These are phyloP conservation scores for Yamadazyma paraphyllophila DNA, from an alignment of 805 yeast species.

Conservation along the genomic window DNA sequence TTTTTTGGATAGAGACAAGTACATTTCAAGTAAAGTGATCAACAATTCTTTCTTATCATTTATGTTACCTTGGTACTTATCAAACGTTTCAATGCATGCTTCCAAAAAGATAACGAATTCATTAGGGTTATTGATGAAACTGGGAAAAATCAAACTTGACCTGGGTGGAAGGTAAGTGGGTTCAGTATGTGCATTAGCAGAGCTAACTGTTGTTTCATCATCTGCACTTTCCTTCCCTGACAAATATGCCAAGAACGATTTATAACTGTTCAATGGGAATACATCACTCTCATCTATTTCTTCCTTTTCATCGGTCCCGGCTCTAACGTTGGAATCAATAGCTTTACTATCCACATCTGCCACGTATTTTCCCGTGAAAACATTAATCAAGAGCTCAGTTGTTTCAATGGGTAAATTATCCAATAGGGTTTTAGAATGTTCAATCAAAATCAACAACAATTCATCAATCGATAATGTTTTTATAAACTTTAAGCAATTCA, in stretches of 20 bases:
- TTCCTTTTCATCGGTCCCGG: slow-evolving; percentile 6
- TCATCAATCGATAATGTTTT: slow-evolving; percentile 73
- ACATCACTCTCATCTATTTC: slow-evolving; percentile 13
- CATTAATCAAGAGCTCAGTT: slow-evolving; percentile 75
- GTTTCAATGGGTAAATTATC: slow-evolving; percentile 75
- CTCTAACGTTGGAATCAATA: slow-evolving; percentile 8
- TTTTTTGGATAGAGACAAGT: slow-evolving; percentile 53
- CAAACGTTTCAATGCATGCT: slow-evolving; percentile 81
- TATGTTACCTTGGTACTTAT: slow-evolving; percentile 65
- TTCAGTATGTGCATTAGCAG: slow-evolving; percentile 13
- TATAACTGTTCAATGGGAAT: slow-evolving; percentile 29
- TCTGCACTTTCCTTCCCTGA: slow-evolving; percentile 19
- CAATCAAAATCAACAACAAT: slow-evolving; percentile 65
- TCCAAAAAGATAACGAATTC: slow-evolving; percentile 91
- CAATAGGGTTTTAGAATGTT: slow-evolving; percentile 62
- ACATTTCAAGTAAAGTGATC: slow-evolving; percentile 80
- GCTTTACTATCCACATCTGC: slow-evolving; percentile 29
- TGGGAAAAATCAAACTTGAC: slow-evolving; percentile 81
- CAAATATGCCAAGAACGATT: slow-evolving; percentile 29
- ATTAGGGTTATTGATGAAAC: slow-evolving; percentile 80
- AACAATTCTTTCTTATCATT: slow-evolving; percentile 72
- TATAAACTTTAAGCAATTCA: slow-evolving; percentile 58
- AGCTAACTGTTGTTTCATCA: slow-evolving; percentile 13
- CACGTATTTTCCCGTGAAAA: slow-evolving; percentile 81
- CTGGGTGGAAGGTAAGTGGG: slow-evolving; percentile 90